phyloP scores from a whole-genome alignment of 2,329 filamentous ascomycete species.

The Aspergillus persii region DNA sequence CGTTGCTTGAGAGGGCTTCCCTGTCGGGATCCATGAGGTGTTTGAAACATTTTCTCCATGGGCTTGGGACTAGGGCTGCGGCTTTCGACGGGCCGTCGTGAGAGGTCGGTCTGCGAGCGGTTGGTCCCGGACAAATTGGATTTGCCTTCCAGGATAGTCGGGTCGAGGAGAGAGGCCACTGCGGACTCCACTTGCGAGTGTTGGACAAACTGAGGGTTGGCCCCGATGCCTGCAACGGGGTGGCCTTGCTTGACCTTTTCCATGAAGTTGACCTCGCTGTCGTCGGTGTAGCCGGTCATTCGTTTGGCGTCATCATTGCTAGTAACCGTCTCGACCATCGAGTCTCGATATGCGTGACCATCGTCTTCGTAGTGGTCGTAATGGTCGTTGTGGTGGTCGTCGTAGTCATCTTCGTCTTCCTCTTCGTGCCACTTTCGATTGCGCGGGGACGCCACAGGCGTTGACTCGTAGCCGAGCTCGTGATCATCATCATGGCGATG shows the following conservation, averaged over 20 bases:
- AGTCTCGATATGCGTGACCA: slow-evolving; percentile 56
- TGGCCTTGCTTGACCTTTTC: slow-evolving; percentile 64
- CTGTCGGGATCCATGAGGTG: slow-evolving; percentile 26
- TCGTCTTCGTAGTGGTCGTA: slow-evolving; percentile 14
- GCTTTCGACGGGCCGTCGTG: slow-evolving; percentile 32
- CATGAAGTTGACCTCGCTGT: slow-evolving; percentile 56
- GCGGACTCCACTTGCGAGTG: slow-evolving; percentile 78
- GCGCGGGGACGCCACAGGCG: slow-evolving; percentile 23
- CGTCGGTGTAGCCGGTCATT: slow-evolving; percentile 53
- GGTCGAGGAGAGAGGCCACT: slow-evolving; percentile 85
- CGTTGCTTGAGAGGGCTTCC: slow-evolving; percentile 50
- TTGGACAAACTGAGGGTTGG: slow-evolving; percentile 75
- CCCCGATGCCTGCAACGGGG: slow-evolving; percentile 67
- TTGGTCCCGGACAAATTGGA: slow-evolving; percentile 50
- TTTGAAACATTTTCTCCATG: slow-evolving; percentile 18
- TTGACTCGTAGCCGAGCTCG: slow-evolving; percentile 40
- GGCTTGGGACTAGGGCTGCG: slow-evolving; percentile 27
- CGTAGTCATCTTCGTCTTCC: slow-evolving; percentile 34
- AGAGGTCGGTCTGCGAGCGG: slow-evolving; percentile 45
- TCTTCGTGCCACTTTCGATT: slow-evolving; percentile 26
- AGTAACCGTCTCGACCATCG: slow-evolving; percentile 44
- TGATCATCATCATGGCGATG: slow-evolving; percentile 33
- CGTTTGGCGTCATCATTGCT: slow-evolving; percentile 53
- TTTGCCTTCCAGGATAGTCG: slow-evolving; percentile 67
- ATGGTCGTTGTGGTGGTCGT: slow-evolving; percentile 30